Percentiles rank a stretch among this genome's conserved stretches.
Evolutionary conservation across 768 basidiomycete genomes (phyloP).

Genomic region (Solioccasus polychromus): DNA sequence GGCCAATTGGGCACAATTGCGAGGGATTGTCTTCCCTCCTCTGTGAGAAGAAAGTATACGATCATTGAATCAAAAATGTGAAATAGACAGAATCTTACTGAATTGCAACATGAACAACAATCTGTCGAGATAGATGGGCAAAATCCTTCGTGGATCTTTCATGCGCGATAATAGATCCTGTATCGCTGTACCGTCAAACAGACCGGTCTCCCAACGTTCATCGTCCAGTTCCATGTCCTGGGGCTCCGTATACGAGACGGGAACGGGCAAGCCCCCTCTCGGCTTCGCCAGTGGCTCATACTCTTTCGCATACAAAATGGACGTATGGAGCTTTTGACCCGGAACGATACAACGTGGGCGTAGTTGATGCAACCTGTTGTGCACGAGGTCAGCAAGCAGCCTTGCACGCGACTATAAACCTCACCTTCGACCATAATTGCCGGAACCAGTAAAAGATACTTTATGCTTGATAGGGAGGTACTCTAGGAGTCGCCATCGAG

Average conservation of each 20-base stretch:
- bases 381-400: neutral
- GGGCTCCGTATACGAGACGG: neutral
- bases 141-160: slow-evolving; percentile 10
- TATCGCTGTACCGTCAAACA: slow-evolving; percentile 21
- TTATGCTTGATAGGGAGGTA: slow-evolving; percentile 25
- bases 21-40: slow-evolving; percentile 20
- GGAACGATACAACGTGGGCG: slow-evolving; percentile 28
- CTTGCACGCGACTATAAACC: neutral
- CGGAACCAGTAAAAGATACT: slow-evolving; percentile 17
- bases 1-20: slow-evolving; percentile 13
- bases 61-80: neutral
- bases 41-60: slow-evolving; percentile 1
- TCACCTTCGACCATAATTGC: slow-evolving; percentile 17
- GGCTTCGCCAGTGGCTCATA: slow-evolving; percentile 18
- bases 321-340: slow-evolving; percentile 26
- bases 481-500: slow-evolving; percentile 8
- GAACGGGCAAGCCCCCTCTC: slow-evolving; percentile 24
- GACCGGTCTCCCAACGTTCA: slow-evolving; percentile 18
- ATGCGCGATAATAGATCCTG: slow-evolving; percentile 10
- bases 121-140: slow-evolving; percentile 18
- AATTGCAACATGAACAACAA: slow-evolving; percentile 22
- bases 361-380: slow-evolving; percentile 12
- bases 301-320: slow-evolving; percentile 19
- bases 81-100: slow-evolving; percentile 15
- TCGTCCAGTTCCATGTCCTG: slow-evolving; percentile 7